A percentile compares a stretch with the other conserved stretches of the same genome.
These are phyloP conservation scores for Trichosporon faecale DNA, from an alignment of 1,284 basidiomycete species.

Conservation along the genomic window DNA sequence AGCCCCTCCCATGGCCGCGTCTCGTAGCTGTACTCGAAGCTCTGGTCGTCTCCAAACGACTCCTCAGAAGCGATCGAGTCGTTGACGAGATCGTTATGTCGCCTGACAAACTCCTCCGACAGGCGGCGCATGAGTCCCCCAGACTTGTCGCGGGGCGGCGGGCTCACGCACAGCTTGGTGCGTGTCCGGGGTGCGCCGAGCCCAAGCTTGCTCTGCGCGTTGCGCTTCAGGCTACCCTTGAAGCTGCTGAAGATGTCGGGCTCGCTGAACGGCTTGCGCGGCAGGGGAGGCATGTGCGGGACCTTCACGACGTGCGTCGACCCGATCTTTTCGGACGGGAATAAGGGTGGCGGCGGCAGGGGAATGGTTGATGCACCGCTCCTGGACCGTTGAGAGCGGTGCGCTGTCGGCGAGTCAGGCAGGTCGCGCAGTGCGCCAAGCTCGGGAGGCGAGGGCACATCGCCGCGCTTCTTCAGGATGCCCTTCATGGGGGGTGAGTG, in stretches of 20 bases:
- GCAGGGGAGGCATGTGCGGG: neutral
- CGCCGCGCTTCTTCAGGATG: neutral
- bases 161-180: neutral
- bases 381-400: neutral
- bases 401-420: neutral
- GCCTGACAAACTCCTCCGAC: neutral
- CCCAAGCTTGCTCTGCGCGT: neutral
- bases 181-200: neutral
- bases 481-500: neutral
- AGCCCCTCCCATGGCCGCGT: neutral
- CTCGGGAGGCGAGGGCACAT: neutral
- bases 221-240: neutral
- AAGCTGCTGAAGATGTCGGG: constrained; percentile 6
- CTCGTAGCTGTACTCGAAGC: neutral
- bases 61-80: neutral
- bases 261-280: constrained; percentile 6
- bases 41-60: neutral
- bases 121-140: neutral
- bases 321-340: neutral
- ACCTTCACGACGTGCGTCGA: neutral
- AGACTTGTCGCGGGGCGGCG: neutral
- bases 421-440: neutral
- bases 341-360: neutral
- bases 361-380: neutral
- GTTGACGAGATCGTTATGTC: neutral